Evolutionary conservation across 225 moss, liverwort and hornwort genomes (phyloP), one percentile per base, ranked within the genome.

Genomic region (Sphagnum contortum): DNA sequence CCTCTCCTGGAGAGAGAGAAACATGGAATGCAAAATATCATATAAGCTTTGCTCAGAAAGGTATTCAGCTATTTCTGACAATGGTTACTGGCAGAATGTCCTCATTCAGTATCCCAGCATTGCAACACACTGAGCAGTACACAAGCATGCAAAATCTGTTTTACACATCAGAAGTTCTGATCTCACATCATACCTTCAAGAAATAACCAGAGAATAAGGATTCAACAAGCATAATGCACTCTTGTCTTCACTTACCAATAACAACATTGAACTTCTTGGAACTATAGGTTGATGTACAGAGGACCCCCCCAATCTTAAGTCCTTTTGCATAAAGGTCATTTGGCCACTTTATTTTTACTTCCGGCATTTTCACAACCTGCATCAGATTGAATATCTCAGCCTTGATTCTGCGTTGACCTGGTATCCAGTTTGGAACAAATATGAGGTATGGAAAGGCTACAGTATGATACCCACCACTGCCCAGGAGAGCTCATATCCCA

Each of bases 321-420:
- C 81, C 88, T 14, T 92, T 81, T 3, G 85, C 81, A 66, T 90
- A 90, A 54, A 96, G 70, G 67, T 96, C 91, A 64, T 98, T 98
- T 3, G 92, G 92, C 93, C 96, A 98, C 79, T 98, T 98, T 46
- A 98, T 98, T 66, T 72, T 81, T 75, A 98, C 82, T 71, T 79
- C 83, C 4, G 96, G 96, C 48, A 73, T 47, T 48, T 69, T 69
- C 8, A 82, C 66, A 63, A 71, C 79, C 69, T 84, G 81, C 66
- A 44, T 66, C 29, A 29, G 29, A 29, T 29, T 29, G 29, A 29
- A 29, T 29, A 29, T 29, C 29, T 29, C 29, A 29, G 29, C 29
- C 29, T 29, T 29, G 29, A 29, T 29, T 29, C 29, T 29, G 29
- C 29, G 29, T 29, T 29, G 29, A 29, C 29, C 29, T 29, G 29